Evolutionary conservation across 2,329 filamentous ascomycete genomes (phyloP), one percentile per base, ranked within the genome.

Genomic region (Drechslerella dactyloides): DNA sequence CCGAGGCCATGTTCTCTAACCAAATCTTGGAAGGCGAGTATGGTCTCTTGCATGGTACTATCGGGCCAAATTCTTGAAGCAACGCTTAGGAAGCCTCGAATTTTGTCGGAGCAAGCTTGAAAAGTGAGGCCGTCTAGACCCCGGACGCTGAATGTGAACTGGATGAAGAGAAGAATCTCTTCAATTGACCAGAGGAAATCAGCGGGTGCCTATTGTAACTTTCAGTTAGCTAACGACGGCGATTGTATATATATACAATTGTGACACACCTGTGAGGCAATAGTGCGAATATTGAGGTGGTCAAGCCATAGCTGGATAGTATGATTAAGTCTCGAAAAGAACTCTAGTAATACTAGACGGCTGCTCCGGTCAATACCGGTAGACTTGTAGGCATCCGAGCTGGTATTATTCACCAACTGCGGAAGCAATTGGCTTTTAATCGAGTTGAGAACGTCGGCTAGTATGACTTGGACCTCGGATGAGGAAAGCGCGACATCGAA

Each of bases 61-160:
- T 56, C 51, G 3, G 68, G 21, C 68, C 68, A 72, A 2, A 61
- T 17, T 1, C 51, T 42, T 15, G 54, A 15, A 8, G 60, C 46
- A 1, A 50, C 15, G n/a, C 44, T 65, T 2, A 72, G 51, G 13
- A 72, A 57, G 7, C 8, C 35, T 5, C 30, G 21, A 24, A 72
- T 61, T 57, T 35, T 61, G n/a, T 72, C 60, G 48, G 60, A 64
- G 51, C 50, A 72, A n/a, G 68, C 68, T n/a, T 72, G 68, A 23
- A 72, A 72, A 27, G 54, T 27, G 2, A 72, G 51, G 8, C 68
- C 68, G 30, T 72, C 60, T 21, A 65, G 23, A 1, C 57, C 55
- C 17, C 23, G 60, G 2, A 40, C 19, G 7, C 52, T 17, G 11
- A 72, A 35, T 17, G 64, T 46, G 51, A 72, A 72, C 5, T n/a